A percentile compares a stretch with the other conserved stretches of the same genome.
Conservation (phyloP, 129 eudicot genomes). For the Tagetes erecta region DNA sequence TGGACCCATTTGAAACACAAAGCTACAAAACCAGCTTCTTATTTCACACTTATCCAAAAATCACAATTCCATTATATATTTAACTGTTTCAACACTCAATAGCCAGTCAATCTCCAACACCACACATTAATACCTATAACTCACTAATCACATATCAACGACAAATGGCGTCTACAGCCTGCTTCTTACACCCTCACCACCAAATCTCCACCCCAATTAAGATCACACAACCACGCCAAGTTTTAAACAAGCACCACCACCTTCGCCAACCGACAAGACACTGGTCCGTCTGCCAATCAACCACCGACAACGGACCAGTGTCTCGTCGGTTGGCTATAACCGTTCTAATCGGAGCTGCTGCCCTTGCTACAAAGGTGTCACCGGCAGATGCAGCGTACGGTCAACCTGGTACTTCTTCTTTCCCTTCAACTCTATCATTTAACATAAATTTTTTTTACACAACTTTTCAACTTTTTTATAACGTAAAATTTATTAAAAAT, state of each 20-base stretch:
- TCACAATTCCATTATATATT: background rate
- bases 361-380: conserved; percentile 69
- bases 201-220: conserved; percentile 15
- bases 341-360: conserved; percentile 71
- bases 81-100: background rate
- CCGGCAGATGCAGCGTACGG: conserved; percentile 94
- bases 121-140: background rate
- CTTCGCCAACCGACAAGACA: background rate
- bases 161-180: conserved; percentile 67
- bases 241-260: conserved; percentile 41
- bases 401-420: conserved; percentile 60
- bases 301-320: conserved; percentile 24
- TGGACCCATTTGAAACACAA: background rate
- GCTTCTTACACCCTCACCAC: conserved; percentile 71
- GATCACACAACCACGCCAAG: background rate
- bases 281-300: conserved; percentile 47
- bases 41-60: background rate
- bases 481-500: too few species aligned
- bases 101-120: background rate
- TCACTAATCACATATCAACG: background rate
- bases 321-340: conserved; percentile 77
- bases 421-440: too few species aligned
- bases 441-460: too few species aligned
- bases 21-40: background rate
- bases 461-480: too few species aligned